Conservation (phyloP, 2,329 filamentous ascomycete species). For the Phyllosticta capitalensis region DNA sequence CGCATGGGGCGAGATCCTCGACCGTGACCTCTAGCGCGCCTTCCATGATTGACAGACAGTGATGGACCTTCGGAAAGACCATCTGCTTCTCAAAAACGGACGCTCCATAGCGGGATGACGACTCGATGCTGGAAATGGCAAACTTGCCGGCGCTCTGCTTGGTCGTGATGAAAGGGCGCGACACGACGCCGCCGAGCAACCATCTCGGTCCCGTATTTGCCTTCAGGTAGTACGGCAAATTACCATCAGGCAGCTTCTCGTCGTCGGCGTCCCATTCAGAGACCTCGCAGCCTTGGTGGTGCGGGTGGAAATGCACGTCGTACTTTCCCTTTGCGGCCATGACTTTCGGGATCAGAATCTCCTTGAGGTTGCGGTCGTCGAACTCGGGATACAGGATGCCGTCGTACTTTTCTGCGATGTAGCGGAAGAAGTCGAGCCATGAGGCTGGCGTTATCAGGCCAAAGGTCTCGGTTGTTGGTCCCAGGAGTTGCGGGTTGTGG, state of each 20-base stretch:
- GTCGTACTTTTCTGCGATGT: constrained; percentile 44
- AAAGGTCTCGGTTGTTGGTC: constrained; percentile 45
- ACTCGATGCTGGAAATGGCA: constrained; percentile 45
- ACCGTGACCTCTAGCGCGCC: not conserved
- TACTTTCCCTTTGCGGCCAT: constrained; percentile 46
- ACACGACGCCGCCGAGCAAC: constrained; percentile 37
- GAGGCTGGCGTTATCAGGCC: constrained; percentile 49
- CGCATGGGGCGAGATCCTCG: not conserved
- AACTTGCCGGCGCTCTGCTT: constrained; percentile 41
- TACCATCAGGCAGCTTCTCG: constrained; percentile 29
- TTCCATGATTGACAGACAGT: not conserved
- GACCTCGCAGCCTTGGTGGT: constrained; percentile 39
- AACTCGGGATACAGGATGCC: constrained; percentile 43
- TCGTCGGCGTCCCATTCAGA: constrained; percentile 26
- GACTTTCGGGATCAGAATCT: constrained; percentile 44
- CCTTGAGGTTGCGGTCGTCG: constrained; percentile 43
- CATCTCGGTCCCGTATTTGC: constrained; percentile 42
- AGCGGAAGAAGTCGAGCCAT: constrained; percentile 53
- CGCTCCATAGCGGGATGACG: constrained; percentile 1
- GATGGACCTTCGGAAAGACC: not conserved
- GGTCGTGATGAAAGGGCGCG: constrained; percentile 41
- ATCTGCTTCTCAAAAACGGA: not conserved
- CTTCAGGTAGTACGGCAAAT: constrained; percentile 43
- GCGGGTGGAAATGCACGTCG: constrained; percentile 45
- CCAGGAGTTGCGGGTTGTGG: constrained; percentile 47